Evolutionary conservation across 305 asterid species (phyloP), one percentile per base, ranked within the genome.

Genomic region (Plantago coronopus): DNA sequence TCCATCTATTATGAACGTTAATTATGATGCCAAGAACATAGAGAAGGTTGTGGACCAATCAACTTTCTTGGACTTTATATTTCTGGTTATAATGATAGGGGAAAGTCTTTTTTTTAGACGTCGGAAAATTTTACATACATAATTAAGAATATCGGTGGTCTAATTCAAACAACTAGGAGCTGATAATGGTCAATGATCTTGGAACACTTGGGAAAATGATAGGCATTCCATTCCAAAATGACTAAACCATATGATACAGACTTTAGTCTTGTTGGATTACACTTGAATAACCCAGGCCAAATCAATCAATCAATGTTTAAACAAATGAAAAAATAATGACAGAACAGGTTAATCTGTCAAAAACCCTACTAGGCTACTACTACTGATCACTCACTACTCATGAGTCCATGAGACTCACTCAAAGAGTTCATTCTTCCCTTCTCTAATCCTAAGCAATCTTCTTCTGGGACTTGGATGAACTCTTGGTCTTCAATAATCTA

Each of bases 241-340:
- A 18, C 50, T 46, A 5, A 60, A 46, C 45, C 18, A 14, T n/a
- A 45, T 45, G 22, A 46, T 46, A 43, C 63, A 65, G 57, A 53
- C 47, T 14, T 37, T 19, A 51, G 49, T 38, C 22, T 55, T 61
- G 53, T 61, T 76, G 86, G 84, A 79, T 77, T 76, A 77, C 79
- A 68, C 73, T 59, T 53, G 72, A 66, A 77, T 72, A 83, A 79
- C 80, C 84, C 76, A 69, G 65, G 66, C 63, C 65, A 61, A 55
- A 61, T 47, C 48, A 19, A 44, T 59, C 18, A 51, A 10, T 9
- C 42, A 5, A 8, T 25, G 5, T 4, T 16, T 18, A 70, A 72
- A 78, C 48, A 66, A 83, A 80, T 75, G 63, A 82, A 82, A 71
- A 77, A 76, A 74, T 78, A 67, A 69, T 69, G 79, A 78, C 83